Evolutionary conservation across 1,139 yeast species (phyloP).

Genomic region (Yamadazyma songkhlaensis): DNA sequence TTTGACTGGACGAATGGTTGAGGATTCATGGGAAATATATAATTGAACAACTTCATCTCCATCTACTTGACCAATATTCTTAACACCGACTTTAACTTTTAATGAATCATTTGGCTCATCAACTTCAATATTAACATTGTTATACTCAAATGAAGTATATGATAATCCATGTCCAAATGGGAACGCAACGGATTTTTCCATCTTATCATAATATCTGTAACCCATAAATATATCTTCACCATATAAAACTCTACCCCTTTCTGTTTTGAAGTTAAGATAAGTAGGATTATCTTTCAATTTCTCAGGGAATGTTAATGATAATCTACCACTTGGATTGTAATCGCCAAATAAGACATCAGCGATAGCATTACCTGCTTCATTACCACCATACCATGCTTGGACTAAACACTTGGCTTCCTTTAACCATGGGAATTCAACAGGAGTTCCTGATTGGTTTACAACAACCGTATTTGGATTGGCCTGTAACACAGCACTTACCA

Average conservation of each 20-base stretch:
- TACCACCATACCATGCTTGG: conserved; percentile 48
- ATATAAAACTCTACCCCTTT: conserved; percentile 52
- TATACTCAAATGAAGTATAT: conserved; percentile 43
- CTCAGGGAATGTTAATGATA: conserved; percentile 44
- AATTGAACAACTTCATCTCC: conserved; percentile 49
- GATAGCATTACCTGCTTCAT: conserved; percentile 23
- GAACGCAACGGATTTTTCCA: conserved; percentile 44
- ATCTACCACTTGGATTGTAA: conserved; percentile 27
- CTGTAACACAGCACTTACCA: conserved; percentile 43
- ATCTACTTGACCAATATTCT: conserved; percentile 35
- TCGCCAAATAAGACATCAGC: conserved; percentile 26
- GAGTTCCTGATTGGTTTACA: conserved; percentile 64
- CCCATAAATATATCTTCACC: conserved; percentile 60
- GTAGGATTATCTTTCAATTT: conserved; percentile 43
- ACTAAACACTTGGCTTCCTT: conserved; percentile 42
- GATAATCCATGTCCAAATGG: conserved; percentile 65
- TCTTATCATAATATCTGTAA: conserved; percentile 55
- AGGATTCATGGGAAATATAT: conserved; percentile 35
- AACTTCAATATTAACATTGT: conserved; percentile 14
- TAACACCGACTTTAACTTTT: conserved; percentile 28
- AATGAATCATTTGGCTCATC: conserved; percentile 14
- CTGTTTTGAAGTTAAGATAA: conserved; percentile 32
- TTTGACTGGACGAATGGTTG: conserved; percentile 50
- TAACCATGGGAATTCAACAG: conserved; percentile 61
- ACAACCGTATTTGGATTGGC: conserved; percentile 52